Percentiles rank a stretch among this genome's conserved stretches.
These are phyloP conservation scores for Flaveria ramosissima DNA, from an alignment of 129 eudicot genomes.

Conservation along the genomic window DNA sequence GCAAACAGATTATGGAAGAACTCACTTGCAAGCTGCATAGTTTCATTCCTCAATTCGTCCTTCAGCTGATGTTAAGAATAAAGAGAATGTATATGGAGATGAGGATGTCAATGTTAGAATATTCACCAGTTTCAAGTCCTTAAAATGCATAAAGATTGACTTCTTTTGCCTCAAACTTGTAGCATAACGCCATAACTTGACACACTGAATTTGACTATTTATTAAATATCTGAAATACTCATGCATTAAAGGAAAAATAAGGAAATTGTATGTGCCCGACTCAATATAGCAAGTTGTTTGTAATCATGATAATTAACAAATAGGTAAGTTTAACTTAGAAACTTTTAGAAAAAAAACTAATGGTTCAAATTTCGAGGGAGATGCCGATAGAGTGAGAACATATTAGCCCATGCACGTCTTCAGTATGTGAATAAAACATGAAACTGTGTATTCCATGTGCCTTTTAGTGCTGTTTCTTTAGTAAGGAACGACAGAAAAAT, in stretches of 20 bases:
- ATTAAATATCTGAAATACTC: constrained; percentile 5
- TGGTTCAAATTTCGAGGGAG: background rate
- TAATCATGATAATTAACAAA: background rate
- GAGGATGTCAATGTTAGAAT: background rate
- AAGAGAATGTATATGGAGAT: background rate
- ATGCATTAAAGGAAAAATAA: background rate
- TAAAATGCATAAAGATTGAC: constrained; percentile 8
- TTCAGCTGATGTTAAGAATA: constrained; percentile 33
- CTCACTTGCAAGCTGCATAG: constrained; percentile 43
- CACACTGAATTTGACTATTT: background rate
- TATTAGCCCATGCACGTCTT: constrained; percentile 13
- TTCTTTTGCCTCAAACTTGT: background rate
- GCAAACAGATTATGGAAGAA: constrained; percentile 22
- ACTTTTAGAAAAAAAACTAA: background rate
- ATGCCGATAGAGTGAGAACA: background rate
- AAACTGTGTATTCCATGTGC: background rate
- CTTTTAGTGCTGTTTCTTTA: constrained; percentile 5
- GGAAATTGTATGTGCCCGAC: background rate
- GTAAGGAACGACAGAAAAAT: background rate
- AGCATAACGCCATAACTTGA: background rate
- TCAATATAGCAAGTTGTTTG: background rate
- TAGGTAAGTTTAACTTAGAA: background rate
- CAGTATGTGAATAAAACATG: background rate
- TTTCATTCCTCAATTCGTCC: constrained; percentile 37
- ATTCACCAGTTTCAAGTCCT: constrained; percentile 13